Conservation (phyloP, 1,139 yeast species). For the Blastobotrys elegans region DNA sequence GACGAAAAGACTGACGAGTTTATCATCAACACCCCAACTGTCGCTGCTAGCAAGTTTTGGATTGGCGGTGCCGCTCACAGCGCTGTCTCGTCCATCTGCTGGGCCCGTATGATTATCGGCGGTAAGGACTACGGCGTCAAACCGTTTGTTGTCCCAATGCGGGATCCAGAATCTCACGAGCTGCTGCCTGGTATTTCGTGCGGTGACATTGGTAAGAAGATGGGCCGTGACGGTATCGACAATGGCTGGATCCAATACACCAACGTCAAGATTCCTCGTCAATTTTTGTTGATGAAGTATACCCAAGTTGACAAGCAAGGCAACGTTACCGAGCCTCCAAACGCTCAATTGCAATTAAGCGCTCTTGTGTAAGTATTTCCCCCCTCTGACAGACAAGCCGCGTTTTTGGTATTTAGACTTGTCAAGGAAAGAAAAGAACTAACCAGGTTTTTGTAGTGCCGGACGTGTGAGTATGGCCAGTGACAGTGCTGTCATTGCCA, state of each 20-base stretch:
- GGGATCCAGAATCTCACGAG: conserved; percentile 63
- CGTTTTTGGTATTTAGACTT: too few relatives aligned
- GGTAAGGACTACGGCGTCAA: conserved; percentile 88
- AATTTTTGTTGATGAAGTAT: conserved; percentile 76
- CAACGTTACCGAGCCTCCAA: conserved; percentile 59
- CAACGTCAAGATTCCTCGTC: conserved; percentile 76
- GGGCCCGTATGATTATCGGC: conserved; percentile 75
- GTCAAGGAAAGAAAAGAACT: too few relatives aligned
- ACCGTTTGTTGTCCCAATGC: conserved; percentile 82
- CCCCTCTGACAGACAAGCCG: too few relatives aligned
- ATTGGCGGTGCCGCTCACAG: conserved; percentile 97
- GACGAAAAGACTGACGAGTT: conserved; percentile 63
- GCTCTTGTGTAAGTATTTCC: too few relatives aligned
- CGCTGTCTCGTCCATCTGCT: conserved; percentile 76
- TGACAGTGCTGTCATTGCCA: conserved; percentile 77
- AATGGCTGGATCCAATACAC: conserved; percentile 94
- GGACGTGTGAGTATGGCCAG: conserved; percentile 88
- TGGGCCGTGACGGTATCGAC: conserved; percentile 77
- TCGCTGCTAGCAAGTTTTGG: conserved; percentile 97
- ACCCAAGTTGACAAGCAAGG: conserved; percentile 69
- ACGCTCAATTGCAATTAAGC: conserved; percentile 82
- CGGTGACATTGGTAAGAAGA: conserved; percentile 91
- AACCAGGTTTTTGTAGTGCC: too few relatives aligned
- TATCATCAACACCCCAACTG: conserved; percentile 76
- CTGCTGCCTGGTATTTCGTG: conserved; percentile 73